A percentile compares a stretch with the other conserved stretches of the same genome.
These are phyloP conservation scores for Sarocladiaceae sp. DNA, from an alignment of 2,329 filamentous ascomycete species.

Conservation along the genomic window DNA sequence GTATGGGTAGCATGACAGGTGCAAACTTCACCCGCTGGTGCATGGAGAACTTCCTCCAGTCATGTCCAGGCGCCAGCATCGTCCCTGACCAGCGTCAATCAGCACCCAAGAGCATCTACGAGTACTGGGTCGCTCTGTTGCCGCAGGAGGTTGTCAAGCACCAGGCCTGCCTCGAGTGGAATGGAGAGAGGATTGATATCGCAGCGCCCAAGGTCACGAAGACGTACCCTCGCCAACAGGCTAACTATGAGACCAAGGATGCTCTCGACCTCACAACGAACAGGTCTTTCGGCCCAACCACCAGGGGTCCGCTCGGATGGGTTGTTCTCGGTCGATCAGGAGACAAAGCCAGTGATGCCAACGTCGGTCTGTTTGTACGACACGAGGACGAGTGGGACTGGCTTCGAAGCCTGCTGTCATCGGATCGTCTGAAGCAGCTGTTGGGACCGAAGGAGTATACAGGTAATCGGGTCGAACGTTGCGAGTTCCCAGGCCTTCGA, in stretches of 20 bases:
- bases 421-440: slow-evolving; percentile 28
- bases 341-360: too few species aligned
- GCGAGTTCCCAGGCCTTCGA: slow-evolving; percentile 31
- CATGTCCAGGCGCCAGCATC: slow-evolving; percentile 35
- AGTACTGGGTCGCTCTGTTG: slow-evolving; percentile 15
- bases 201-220: slow-evolving; percentile 16
- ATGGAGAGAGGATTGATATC: slow-evolving; percentile 17
- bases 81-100: slow-evolving; percentile 30
- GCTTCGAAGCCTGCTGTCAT: slow-evolving; percentile 34
- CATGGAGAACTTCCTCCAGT: slow-evolving; percentile 35
- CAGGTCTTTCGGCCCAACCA: too few species aligned
- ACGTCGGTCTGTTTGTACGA: slow-evolving; percentile 17
- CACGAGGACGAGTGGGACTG: slow-evolving; percentile 33
- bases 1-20: too few species aligned
- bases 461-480: slow-evolving; percentile 32
- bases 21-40: slow-evolving; percentile 29
- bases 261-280: slow-evolving; percentile 12
- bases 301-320: too few species aligned
- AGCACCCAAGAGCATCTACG: slow-evolving; percentile 18
- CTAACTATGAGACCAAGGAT: slow-evolving; percentile 12
- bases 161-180: slow-evolving; percentile 17
- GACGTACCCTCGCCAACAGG: slow-evolving; percentile 13
- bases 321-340: too few species aligned
- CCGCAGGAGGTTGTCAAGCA: slow-evolving; percentile 19
- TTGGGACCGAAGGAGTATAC: slow-evolving; percentile 28